Base-by-base conservation (phyloP, 1,139 yeast species). In the Nakaseomyces delphensis region DNA sequence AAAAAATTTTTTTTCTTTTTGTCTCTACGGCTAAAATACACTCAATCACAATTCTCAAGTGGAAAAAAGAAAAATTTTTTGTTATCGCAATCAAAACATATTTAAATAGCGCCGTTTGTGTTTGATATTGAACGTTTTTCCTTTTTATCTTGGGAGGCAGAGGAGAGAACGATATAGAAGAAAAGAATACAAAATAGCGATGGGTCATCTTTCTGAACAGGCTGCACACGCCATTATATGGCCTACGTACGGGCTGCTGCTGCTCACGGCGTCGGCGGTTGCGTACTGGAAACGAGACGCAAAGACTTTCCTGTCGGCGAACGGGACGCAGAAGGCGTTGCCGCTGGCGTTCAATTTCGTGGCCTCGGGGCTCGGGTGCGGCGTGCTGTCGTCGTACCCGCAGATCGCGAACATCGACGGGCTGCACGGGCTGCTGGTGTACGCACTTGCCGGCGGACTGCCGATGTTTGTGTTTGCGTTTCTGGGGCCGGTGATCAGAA, bases 311-410 rank as follows among this genome's bases (percentile, higher is more conserved):
- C 64, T 86, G 43, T 71, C 86, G 1, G 79, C 87, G 1, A 86
- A 86, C 63, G 83, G 91, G 14, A 79, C 95, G 3, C 87, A 84
- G 56, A 69, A 71, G 42, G 94, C 86, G 21, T 38, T 83, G n/a
- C 95, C 95, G 0, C 67, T 86, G 51, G 83, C 95, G 0, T 68
- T 86, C 48, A 86, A 86, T 60, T 86, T 86, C 59, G 77, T 86
- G 47, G 96, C 96, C 41, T 80, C 94, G 53, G 93, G 94, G 76
- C 73, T 86, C 79, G 97, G 97, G 42, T 83, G 89, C 64, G 96
- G 96, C 62, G 77, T 87, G 45, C 65, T 89, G 37, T 75, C 93
- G 11, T 83, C 96, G 0, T 89, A 84, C 55, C 79, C 95, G 1
- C 82, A 87, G 63, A 83, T 89, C 48, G 94, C 93, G 2, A 86